Evolutionary conservation across 805 yeast species (phyloP), one percentile per base, ranked within the genome.

Genomic region (Teunomyces barrocoloradensis): DNA sequence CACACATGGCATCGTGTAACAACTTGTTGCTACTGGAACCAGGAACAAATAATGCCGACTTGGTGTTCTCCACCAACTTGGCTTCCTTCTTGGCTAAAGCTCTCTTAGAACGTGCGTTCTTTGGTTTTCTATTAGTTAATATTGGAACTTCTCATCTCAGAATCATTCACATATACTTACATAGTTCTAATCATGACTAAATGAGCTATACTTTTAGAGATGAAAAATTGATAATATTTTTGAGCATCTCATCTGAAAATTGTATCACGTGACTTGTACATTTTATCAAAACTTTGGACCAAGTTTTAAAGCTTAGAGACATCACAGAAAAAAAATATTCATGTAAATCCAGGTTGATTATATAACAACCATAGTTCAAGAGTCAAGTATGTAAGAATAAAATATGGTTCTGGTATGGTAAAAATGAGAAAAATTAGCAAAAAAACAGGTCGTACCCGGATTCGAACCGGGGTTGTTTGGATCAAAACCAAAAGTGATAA

Each of bases 101-200:
- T 69, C 99, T 83, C 74, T 94, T 94, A 47, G 97, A 81, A 63
- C 98, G 89, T 46, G 96, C 96, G 63, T 85, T 94, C 73, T 90
- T 91, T 32, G 99, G 98, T 57, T 89, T 85, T 39, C 85, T 73
- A 30, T 6, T 5, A 2, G 54, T 50, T 53, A 60, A 64, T 63
- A 42, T 6, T 7, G 13, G 12, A 13, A n/a, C 32, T 25, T 9
- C 4, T n/a, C 5, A 20, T 41, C 25, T 12, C 3, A 25, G 32
- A 17, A 7, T 13, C 11, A 7, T 18, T 5, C 18, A 12, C 20
- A 7, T 9, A 17, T 47, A 65, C 71, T 51, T 65, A 66, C 69
- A 66, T 55, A 49, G 73, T 68, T 61, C 71, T 67, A 56, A 68
- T 68, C 73, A 68, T 66, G 15, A 27, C 27, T 40, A 29, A 13